Base-by-base conservation (phyloP, 1,139 yeast species). In the Pichia sorboxylosa region DNA sequence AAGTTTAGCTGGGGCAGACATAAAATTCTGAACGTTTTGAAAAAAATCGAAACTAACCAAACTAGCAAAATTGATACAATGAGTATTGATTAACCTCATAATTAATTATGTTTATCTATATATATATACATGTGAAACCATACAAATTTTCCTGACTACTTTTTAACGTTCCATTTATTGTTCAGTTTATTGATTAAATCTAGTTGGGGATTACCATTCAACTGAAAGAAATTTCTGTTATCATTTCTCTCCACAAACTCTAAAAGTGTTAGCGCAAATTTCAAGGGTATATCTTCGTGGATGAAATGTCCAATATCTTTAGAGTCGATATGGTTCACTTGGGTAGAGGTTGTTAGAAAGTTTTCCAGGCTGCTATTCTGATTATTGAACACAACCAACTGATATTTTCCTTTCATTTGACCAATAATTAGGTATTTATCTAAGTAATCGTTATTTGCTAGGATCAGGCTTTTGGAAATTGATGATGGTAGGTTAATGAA, bases 331-430 rank as follows among this genome's bases (percentile, higher is more conserved):
- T 37, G 30, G 15, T 22, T 31, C 6, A 45, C 32, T 2, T 42
- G 44, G 16, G 36, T 43, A 1, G 49, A 40, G 5, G 55, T 48
- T 6, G 54, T 45, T 6, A 45, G 18, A 11, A 44, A 40, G 22
- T 38, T 34, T 13, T 29, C 28, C 26, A 38, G 9, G 4, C 16
- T 14, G 30, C 37, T 24, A 26, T 37, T 42, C 24, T 38, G 39
- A 28, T 45, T 41, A 27, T 40, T 46, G 54, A 85, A 79, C 4
- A 85, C 93, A 13, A 83, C 75, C 29, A 90, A 64, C 54, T 90
- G 98, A 53, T 80, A 90, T 50, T 82, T 84, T 0, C 93, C 92
- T 57, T 87, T 97, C 98, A 90, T 90, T 56, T 92, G 98, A 1
- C 96, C 98, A 36, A 90, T 77, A 52, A 85, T 84, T 27, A 90